Evolutionary conservation across 2,329 filamentous ascomycete genomes (phyloP).

Genomic region (Cercospora brassicicola): DNA sequence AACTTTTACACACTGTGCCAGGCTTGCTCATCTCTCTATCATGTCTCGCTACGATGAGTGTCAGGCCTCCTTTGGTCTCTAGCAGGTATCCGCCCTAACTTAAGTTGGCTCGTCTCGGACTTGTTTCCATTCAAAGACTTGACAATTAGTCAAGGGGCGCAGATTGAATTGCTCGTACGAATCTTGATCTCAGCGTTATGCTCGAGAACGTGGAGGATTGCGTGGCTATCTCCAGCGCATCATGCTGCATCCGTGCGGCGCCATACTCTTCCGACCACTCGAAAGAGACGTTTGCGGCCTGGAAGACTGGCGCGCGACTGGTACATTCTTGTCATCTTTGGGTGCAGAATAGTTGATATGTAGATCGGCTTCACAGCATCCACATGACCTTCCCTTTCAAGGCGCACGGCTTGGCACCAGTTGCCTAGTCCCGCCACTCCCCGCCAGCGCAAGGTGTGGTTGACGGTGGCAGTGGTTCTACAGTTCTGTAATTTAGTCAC

Average conservation of each 20-base stretch:
- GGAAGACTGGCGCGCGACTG: neutral
- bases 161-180: slow-evolving; percentile 56
- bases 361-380: neutral
- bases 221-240: slow-evolving; percentile 15
- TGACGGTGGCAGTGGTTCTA: neutral
- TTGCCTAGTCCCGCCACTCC: neutral
- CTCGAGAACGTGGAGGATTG: slow-evolving; percentile 17
- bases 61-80: neutral
- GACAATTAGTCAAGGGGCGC: slow-evolving; percentile 97
- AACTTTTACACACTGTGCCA: neutral
- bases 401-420: neutral
- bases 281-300: neutral
- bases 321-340: neutral
- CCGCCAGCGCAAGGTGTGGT: neutral
- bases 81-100: slow-evolving; percentile 69
- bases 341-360: neutral
- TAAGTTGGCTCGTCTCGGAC: slow-evolving; percentile 82
- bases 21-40: neutral
- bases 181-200: slow-evolving; percentile 29
- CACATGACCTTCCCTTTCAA: neutral
- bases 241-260: neutral
- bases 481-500: neutral
- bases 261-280: neutral
- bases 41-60: slow-evolving; percentile 5
- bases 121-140: slow-evolving; percentile 63